A percentile compares a stretch with the other conserved stretches of the same genome.
These are phyloP conservation scores for Zygosaccharomyces siamensis DNA, from an alignment of 805 yeast genomes.

Conservation along the genomic window DNA sequence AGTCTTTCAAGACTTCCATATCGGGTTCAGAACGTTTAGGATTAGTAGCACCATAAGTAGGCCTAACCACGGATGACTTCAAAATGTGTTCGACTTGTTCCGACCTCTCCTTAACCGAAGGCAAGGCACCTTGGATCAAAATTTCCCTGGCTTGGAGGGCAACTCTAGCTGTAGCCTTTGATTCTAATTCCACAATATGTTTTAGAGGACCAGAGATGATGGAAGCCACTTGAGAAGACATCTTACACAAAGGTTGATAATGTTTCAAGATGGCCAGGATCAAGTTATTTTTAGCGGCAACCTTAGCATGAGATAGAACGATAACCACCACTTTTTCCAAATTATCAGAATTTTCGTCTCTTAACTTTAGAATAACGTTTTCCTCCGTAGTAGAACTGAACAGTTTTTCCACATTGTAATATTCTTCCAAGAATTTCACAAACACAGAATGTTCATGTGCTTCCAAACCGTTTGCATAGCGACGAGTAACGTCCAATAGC, in stretches of 20 bases:
- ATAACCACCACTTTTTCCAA: conserved; percentile 65
- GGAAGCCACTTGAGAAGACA: conserved; percentile 62
- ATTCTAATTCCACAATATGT: conserved; percentile 79
- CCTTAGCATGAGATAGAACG: conserved; percentile 87
- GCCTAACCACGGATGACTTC: conserved; percentile 83
- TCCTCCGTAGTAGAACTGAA: conserved; percentile 83
- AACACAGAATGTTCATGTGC: conserved; percentile 81
- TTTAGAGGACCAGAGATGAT: conserved; percentile 68
- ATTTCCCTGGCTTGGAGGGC: conserved; percentile 94
- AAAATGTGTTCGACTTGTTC: conserved; percentile 96
- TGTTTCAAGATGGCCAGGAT: conserved; percentile 77
- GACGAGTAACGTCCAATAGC: conserved; percentile 59
- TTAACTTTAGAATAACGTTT: conserved; percentile 76
- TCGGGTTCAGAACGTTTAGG: conserved; percentile 77
- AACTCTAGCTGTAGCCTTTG: conserved; percentile 88
- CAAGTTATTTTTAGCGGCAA: conserved; percentile 87
- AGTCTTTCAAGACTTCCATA: conserved; percentile 74
- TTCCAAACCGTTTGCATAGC: conserved; percentile 68
- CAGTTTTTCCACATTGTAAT: conserved; percentile 69
- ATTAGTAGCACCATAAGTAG: conserved; percentile 82
- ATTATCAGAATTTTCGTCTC: conserved; percentile 82
- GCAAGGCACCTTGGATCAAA: conserved; percentile 92
- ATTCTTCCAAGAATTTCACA: conserved; percentile 62
- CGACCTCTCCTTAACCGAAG: conserved; percentile 91
- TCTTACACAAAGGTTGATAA: conserved; percentile 74